Evolutionary conservation across 768 basidiomycete species (phyloP).

Genomic region (Leccinum rimulosum): DNA sequence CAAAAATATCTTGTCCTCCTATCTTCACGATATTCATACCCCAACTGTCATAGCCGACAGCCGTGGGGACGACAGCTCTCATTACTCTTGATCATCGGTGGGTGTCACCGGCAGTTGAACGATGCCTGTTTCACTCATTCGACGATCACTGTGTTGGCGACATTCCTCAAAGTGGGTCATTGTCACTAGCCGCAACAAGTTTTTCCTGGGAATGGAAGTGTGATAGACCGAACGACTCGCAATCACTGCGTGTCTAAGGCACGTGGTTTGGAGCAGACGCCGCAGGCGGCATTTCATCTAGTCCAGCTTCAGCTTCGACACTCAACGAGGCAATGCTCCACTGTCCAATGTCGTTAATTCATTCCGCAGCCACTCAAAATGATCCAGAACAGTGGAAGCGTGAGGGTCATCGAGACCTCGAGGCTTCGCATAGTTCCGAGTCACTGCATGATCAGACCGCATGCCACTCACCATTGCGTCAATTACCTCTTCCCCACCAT

Average conservation of each 20-base stretch:
- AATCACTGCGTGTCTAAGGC: background rate
- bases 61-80: background rate
- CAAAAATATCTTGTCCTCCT: background rate
- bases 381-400: background rate
- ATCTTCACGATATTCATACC: background rate
- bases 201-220: background rate
- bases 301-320: background rate
- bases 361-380: background rate
- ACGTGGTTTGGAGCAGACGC: background rate
- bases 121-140: background rate
- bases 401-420: background rate
- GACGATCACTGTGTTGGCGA: background rate
- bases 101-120: background rate
- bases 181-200: background rate
- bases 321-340: background rate
- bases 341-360: background rate
- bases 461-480: background rate
- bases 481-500: background rate
- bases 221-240: background rate
- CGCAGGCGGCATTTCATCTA: too few species aligned
- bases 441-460: background rate
- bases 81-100: background rate
- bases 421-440: background rate
- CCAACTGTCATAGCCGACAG: background rate
- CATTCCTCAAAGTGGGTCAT: background rate